Base-by-base conservation (phyloP, 768 basidiomycete species). In the Tricholoma furcatifolium region DNA sequence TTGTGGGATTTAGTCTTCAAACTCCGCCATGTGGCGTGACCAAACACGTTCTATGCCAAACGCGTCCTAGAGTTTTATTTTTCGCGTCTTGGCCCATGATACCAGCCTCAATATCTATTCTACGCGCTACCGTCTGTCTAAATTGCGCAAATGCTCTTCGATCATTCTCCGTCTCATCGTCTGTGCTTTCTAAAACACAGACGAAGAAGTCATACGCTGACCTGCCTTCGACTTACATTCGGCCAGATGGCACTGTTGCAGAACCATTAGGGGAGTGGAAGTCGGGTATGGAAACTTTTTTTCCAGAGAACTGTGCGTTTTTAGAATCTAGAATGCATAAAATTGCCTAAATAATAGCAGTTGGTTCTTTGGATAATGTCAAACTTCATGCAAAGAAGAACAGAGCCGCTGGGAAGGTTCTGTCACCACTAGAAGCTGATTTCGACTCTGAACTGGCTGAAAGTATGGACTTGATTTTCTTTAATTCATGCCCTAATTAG, bases 131-230 rank as follows among this genome's bases (percentile, higher is more conserved):
- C 14, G 49, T 21, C 11, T 43, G 43, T 14, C 23, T 50, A 2
- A 48, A 36, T 18, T 24, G n/a, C 23, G 39, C 41, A 11, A 45
- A 47, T 43, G 17, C 20, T 24, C 7, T 39, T 9, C 60, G 55
- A 30, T n/a, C 46, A 47, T 53, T 52, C 30, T 39, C 41, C 40
- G 39, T 46, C 9, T 40, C 41, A 31, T 34, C 30, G 21, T 35
- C 54, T 7, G 24, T 41, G 23, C 34, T 38, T 32, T 9, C 18
- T 24, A 54, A 61, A 43, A 57, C 61, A 40, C 59, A 60, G 49
- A 80, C 76, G 1, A 76, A 65, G 56, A 90, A 85, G 63, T 78
- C 72, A 38, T 79, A 75, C 47, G 63, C 72, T 15, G 85, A 88
- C 23, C 74, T 91, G 5, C 89, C 89, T 11, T 70, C 71, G 20